A percentile compares a stretch with the other conserved stretches of the same genome.
Evolutionary conservation across 345 rosid species (phyloP).

Genomic region (Ceriops tagal): DNA sequence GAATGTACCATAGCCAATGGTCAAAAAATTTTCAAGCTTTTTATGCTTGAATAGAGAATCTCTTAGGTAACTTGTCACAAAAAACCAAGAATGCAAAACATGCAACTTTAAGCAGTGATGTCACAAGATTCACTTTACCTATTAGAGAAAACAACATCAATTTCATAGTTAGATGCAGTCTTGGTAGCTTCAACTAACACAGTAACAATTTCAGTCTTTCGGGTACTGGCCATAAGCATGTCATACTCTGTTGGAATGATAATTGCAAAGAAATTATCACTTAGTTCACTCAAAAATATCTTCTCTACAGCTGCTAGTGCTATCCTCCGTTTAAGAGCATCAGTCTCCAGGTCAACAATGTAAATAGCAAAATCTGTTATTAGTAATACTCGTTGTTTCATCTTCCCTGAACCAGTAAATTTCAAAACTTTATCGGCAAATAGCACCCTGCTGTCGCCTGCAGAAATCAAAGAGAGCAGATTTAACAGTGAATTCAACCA

Average conservation of each 20-base stretch:
- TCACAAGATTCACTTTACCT: conserved; percentile 39
- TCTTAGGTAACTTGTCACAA: not conserved
- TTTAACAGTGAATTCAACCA: not conserved
- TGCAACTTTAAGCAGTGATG: not conserved
- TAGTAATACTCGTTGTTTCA: conserved; percentile 60
- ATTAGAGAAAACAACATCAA: conserved; percentile 76
- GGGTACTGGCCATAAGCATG: conserved; percentile 83
- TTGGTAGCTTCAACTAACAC: conserved; percentile 78
- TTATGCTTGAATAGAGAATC: no score
- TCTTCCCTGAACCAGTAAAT: conserved; percentile 85
- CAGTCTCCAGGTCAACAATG: conserved; percentile 71
- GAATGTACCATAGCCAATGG: no score
- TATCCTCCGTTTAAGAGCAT: conserved; percentile 71
- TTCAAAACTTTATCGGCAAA: conserved; percentile 94
- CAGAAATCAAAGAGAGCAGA: not conserved
- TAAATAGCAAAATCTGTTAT: conserved; percentile 39
- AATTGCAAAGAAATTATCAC: conserved; percentile 84
- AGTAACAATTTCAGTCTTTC: conserved; percentile 84
- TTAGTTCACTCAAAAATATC: conserved; percentile 71
- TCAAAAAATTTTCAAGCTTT: no score
- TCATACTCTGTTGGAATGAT: conserved; percentile 91
- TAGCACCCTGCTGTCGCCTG: conserved; percentile 75
- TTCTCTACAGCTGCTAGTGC: conserved; percentile 81
- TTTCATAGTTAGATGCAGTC: conserved; percentile 69
- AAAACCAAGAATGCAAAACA: not conserved